These are phyloP conservation scores for Clarireedia paspali DNA, from an alignment of 2,329 filamentous ascomycete genomes.

Conservation along the genomic window DNA sequence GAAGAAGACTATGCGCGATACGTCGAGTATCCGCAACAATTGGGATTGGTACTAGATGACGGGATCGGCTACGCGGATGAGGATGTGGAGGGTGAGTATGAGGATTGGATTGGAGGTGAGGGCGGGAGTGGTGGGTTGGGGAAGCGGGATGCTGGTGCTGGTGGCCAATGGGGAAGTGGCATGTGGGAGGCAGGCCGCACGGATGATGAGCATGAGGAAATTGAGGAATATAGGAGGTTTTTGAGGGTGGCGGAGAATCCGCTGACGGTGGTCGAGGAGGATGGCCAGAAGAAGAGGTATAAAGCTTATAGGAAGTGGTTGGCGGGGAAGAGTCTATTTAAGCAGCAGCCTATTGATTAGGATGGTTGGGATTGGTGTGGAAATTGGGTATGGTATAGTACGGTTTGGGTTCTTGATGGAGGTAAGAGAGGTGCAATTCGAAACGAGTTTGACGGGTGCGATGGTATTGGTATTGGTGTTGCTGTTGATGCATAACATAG, in stretches of 20 bases:
- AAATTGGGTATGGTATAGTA: not conserved
- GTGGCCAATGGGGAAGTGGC: slow-evolving; percentile 1
- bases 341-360: slow-evolving; percentile 62
- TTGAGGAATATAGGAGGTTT: slow-evolving; percentile 69
- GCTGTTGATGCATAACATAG: no score
- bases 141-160: slow-evolving; percentile 2
- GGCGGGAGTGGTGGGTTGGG: slow-evolving; percentile 49
- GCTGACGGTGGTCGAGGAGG: slow-evolving; percentile 79
- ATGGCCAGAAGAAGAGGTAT: slow-evolving; percentile 86
- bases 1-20: slow-evolving; percentile 83
- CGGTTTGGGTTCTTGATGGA: not conserved
- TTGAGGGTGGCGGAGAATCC: slow-evolving; percentile 73
- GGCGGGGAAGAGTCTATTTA: slow-evolving; percentile 89
- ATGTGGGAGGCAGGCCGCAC: not conserved
- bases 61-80: slow-evolving; percentile 44
- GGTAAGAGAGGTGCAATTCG: no score
- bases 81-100: slow-evolving; percentile 59
- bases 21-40: slow-evolving; percentile 78
- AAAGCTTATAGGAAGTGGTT: slow-evolving; percentile 96
- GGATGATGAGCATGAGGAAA: slow-evolving; percentile 39
- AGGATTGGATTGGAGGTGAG: slow-evolving; percentile 57
- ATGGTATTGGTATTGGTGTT: not conserved
- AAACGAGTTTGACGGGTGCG: no score
- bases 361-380: not conserved
- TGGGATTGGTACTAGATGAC: slow-evolving; percentile 72